Evolutionary conservation across 176 grass and related monocot species (phyloP).

Genomic region (maize (Zea mays)): DNA sequence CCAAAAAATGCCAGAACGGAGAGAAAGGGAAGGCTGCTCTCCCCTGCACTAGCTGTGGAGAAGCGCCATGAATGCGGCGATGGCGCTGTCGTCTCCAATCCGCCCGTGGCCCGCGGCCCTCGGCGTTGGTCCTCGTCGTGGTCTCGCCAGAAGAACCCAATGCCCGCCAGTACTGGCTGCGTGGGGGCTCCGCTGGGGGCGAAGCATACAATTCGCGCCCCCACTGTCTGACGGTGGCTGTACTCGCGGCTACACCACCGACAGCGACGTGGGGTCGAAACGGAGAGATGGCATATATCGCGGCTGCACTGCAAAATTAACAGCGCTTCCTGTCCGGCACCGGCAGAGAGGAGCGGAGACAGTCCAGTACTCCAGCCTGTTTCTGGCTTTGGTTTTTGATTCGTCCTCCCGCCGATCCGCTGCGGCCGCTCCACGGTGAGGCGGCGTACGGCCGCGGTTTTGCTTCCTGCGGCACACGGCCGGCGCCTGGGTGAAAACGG

Average conservation of each 20-base stretch:
- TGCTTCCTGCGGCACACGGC: too few species aligned
- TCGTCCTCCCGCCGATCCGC: too few species aligned
- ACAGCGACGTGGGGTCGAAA: background rate
- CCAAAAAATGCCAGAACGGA: background rate
- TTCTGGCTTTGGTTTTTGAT: too few species aligned
- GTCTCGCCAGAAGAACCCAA: background rate
- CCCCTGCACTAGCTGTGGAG: background rate
- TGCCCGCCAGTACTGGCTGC: background rate
- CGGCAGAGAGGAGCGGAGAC: too few species aligned
- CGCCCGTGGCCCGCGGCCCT: background rate
- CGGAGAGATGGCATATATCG: background rate
- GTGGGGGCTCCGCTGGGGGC: background rate
- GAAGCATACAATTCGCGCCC: background rate
- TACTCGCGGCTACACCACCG: background rate
- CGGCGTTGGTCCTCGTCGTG: background rate
- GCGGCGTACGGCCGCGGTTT: background rate
- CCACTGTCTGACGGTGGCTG: background rate
- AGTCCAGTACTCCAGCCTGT: too few species aligned
- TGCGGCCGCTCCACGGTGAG: too few species aligned
- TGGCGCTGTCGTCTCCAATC: background rate
- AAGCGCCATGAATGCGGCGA: slow-evolving; percentile 6
- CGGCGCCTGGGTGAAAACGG: background rate
- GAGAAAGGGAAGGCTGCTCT: background rate
- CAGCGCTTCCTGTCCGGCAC: background rate
- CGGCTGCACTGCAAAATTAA: background rate